A percentile compares a stretch with the other conserved stretches of the same genome.
These are phyloP conservation scores for Debaryomyces nepalensis DNA, from an alignment of 1,139 yeast genomes.

Conservation along the genomic window DNA sequence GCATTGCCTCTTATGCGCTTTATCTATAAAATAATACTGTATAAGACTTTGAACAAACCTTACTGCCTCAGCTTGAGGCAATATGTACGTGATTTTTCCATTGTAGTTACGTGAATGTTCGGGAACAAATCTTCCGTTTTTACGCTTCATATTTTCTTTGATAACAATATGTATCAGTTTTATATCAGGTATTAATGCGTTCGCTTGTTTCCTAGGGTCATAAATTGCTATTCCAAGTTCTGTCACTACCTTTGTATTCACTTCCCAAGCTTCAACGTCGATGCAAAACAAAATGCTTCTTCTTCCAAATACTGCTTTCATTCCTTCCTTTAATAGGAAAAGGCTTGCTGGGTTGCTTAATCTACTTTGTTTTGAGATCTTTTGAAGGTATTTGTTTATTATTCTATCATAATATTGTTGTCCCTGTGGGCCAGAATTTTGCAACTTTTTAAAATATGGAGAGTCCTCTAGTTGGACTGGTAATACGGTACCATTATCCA, in stretches of 20 bases:
- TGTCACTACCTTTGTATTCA: slow-evolving; percentile 49
- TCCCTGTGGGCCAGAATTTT: not conserved
- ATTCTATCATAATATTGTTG: slow-evolving; percentile 2
- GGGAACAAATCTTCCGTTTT: slow-evolving; percentile 66
- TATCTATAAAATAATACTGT: slow-evolving; percentile 40
- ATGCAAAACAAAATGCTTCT: slow-evolving; percentile 52
- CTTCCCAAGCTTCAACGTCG: slow-evolving; percentile 73
- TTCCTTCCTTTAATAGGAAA: slow-evolving; percentile 8
- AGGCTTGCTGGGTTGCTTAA: slow-evolving; percentile 6
- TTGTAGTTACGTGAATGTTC: slow-evolving; percentile 61
- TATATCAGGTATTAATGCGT: slow-evolving; percentile 47
- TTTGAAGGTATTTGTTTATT: slow-evolving; percentile 1
- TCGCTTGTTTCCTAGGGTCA: slow-evolving; percentile 56
- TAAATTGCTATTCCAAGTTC: slow-evolving; percentile 73
- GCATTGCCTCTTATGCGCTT: slow-evolving; percentile 23
- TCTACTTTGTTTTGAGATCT: slow-evolving; percentile 1
- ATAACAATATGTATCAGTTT: slow-evolving; percentile 61
- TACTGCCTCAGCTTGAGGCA: slow-evolving; percentile 41
- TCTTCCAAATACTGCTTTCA: slow-evolving; percentile 29
- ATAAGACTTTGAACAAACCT: slow-evolving; percentile 47
- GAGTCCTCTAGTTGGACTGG: not conserved
- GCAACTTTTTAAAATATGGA: slow-evolving; percentile 1
- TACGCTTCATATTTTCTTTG: slow-evolving; percentile 47
- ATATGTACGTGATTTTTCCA: slow-evolving; percentile 56
- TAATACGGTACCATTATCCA: not conserved